Conservation (phyloP, 495 filamentous ascomycete genomes). For the Neurospora hispaniola region DNA sequence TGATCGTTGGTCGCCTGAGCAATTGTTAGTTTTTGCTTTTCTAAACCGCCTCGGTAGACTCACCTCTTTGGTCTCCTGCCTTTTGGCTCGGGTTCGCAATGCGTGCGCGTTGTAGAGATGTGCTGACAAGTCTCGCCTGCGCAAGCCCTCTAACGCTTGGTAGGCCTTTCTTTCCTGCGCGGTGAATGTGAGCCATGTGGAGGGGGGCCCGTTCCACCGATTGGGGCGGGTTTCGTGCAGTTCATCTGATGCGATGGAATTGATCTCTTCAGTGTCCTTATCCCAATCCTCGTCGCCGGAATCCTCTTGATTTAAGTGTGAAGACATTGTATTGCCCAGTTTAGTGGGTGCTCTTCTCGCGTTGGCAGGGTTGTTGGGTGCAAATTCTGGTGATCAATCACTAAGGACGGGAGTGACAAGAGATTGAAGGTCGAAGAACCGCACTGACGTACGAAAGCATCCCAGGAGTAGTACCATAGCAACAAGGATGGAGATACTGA, state of each 20-base stretch:
- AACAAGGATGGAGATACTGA: neutral
- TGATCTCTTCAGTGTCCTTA: constrained; percentile 14
- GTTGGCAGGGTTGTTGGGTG: neutral
- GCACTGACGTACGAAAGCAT: neutral
- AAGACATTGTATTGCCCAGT: neutral
- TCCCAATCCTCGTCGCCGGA: constrained; percentile 7
- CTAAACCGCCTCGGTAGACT: neutral
- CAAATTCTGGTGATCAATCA: neutral
- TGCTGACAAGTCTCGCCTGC: constrained; percentile 51
- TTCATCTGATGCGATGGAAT: constrained; percentile 20
- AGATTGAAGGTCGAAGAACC: neutral
- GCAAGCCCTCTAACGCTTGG: constrained; percentile 44
- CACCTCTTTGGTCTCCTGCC: constrained; percentile 15
- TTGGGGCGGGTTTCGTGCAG: constrained; percentile 34
- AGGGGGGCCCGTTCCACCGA: constrained; percentile 41
- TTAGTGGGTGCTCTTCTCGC: neutral
- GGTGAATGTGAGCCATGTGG: constrained; percentile 52
- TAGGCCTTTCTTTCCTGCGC: constrained; percentile 45
- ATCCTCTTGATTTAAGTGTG: neutral
- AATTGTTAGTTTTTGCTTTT: constrained; percentile 46
- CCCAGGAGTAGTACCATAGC: neutral
- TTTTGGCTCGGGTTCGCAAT: constrained; percentile 38
- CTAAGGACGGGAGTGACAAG: neutral
- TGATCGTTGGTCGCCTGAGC: constrained; percentile 46
- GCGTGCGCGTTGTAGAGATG: constrained; percentile 69